These are phyloP conservation scores for Fimicolochytrium jonesii DNA, from an alignment of 192 early-diverging fungal species.

Conservation along the genomic window DNA sequence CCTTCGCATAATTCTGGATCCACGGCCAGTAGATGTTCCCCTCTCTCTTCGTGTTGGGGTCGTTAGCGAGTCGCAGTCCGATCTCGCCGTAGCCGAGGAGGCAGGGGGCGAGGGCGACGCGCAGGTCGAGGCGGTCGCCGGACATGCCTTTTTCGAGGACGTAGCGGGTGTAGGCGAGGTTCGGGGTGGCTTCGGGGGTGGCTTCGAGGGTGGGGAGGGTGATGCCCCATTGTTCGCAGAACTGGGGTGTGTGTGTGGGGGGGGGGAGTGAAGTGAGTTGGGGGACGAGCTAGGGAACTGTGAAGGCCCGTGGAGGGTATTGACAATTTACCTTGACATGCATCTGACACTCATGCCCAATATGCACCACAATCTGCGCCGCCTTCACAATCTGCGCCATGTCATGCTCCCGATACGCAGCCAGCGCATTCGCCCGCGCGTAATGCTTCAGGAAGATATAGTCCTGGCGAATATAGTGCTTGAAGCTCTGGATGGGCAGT, in stretches of 20 bases:
- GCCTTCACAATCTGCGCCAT: conserved; percentile 55
- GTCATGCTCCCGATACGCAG: conserved; percentile 64
- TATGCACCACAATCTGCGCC: conserved; percentile 60
- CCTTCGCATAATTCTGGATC: conserved; percentile 67
- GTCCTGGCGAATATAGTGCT: conserved; percentile 80
- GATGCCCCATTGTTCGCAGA: conserved; percentile 74
- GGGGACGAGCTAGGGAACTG: too few relatives aligned
- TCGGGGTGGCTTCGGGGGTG: conserved; percentile 69
- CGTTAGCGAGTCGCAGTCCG: conserved; percentile 55
- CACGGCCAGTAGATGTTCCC: conserved; percentile 81
- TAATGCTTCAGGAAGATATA: conserved; percentile 77
- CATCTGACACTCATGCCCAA: conserved; percentile 62
- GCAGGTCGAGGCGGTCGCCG: conserved; percentile 74
- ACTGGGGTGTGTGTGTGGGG: conserved; percentile 43
- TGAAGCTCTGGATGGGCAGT: conserved; percentile 62
- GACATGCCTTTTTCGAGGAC: conserved; percentile 58
- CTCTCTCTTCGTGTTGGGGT: conserved; percentile 61
- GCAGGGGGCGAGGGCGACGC: conserved; percentile 79
- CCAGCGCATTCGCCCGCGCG: conserved; percentile 70
- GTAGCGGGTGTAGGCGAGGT: conserved; percentile 80
- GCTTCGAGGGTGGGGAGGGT: conserved; percentile 56
- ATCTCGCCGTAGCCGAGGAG: conserved; percentile 81
- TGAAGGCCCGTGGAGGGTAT: too few relatives aligned
- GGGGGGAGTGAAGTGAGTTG: not conserved
- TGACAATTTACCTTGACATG: conserved; percentile 59